A percentile compares a stretch with the other conserved stretches of the same genome.
These are phyloP conservation scores for Silybum marianum DNA, from an alignment of 129 eudicot species.

Conservation along the genomic window DNA sequence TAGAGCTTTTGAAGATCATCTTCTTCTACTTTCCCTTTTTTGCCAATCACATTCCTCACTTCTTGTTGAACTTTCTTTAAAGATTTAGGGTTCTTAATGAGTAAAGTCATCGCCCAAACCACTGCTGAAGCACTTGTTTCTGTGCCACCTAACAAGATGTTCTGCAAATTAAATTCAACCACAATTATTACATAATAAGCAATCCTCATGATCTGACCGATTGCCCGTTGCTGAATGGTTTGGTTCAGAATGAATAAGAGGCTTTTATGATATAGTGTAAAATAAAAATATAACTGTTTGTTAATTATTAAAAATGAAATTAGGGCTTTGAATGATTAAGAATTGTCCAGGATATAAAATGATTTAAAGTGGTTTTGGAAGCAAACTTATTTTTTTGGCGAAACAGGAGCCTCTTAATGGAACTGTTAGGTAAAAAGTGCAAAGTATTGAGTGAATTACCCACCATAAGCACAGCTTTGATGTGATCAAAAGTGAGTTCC, in stretches of 20 bases:
- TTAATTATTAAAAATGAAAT: too few species aligned
- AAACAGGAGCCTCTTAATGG: too few species aligned
- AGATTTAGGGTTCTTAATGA: constrained; percentile 40
- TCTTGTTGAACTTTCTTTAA: constrained; percentile 49
- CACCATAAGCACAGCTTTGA: constrained; percentile 51
- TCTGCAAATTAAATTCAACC: constrained; percentile 17
- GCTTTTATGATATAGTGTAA: too few species aligned
- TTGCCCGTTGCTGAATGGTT: too few species aligned
- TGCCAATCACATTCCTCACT: constrained; percentile 27
- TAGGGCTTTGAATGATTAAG: too few species aligned
- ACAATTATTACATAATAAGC: neutral
- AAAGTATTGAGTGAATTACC: neutral
- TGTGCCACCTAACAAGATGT: constrained; percentile 48
- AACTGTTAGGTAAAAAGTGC: too few species aligned
- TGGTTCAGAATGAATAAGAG: too few species aligned
- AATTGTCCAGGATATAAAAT: too few species aligned
- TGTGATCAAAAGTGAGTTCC: constrained; percentile 41
- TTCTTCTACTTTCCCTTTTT: constrained; percentile 33
- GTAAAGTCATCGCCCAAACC: constrained; percentile 49
- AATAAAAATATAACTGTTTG: too few species aligned
- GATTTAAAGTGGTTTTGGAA: too few species aligned
- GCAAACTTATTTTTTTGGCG: too few species aligned
- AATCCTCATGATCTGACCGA: neutral
- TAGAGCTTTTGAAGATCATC: constrained; percentile 33
- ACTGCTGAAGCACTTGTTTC: constrained; percentile 42